phyloP scores from a whole-genome alignment of 2,329 filamentous ascomycete genomes.

The Gnomoniopsis smithogilvyi region DNA sequence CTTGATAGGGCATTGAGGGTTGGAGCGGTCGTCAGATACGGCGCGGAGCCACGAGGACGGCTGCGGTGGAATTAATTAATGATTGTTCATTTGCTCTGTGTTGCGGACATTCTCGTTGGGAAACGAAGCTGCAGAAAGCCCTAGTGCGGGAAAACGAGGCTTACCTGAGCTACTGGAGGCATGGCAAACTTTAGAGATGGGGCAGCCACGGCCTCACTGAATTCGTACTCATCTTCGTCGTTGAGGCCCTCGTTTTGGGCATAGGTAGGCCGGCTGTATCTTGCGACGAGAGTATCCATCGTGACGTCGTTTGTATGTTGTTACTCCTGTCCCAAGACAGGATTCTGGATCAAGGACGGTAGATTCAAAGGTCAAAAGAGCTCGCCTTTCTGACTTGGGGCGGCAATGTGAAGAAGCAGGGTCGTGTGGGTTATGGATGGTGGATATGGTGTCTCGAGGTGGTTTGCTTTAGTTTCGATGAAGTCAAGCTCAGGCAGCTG shows the following conservation, averaged over 20 bases:
- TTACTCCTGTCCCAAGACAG: conserved; percentile 51
- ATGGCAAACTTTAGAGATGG: conserved; percentile 93
- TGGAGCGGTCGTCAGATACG: conserved; percentile 94
- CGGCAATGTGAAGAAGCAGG: not conserved
- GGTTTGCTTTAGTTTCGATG: conserved; percentile 5
- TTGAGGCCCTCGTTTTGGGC: conserved; percentile 68
- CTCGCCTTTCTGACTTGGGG: not conserved
- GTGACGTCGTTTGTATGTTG: conserved; percentile 44
- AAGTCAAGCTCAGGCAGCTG: conserved; percentile 19
- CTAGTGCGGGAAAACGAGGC: conserved; percentile 27
- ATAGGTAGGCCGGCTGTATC: conserved; percentile 79
- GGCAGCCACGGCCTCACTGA: conserved; percentile 66
- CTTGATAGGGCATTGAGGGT: conserved; percentile 97
- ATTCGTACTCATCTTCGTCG: conserved; percentile 71
- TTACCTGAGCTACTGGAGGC: conserved; percentile 85
- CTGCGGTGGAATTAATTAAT: conserved; percentile 39
- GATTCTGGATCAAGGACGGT: conserved; percentile 53
- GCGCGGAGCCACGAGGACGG: conserved; percentile 93
- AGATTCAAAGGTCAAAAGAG: not conserved
- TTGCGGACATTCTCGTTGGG: conserved; percentile 1
- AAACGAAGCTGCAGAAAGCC: not conserved
- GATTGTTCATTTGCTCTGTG: conserved; percentile 12
- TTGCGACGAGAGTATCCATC: conserved; percentile 93
- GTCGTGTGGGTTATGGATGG: not conserved
- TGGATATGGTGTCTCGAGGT: conserved; percentile 2